Conservation (phyloP, 768 basidiomycete genomes). For the Lactarius hatsudake region DNA sequence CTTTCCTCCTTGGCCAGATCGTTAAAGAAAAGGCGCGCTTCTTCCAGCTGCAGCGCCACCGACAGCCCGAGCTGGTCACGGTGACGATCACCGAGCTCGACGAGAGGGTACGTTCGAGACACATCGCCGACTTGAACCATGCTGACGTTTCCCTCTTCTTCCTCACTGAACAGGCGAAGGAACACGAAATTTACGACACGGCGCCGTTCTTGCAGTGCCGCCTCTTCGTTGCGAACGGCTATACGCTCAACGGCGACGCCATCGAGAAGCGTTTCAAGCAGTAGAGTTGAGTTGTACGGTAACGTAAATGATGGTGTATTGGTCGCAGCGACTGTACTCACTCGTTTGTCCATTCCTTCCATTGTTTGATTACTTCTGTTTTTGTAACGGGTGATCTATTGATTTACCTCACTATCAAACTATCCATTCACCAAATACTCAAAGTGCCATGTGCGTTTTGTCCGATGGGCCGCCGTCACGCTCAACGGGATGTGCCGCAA, state of each 20-base stretch:
- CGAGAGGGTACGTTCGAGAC: slow-evolving; percentile 59
- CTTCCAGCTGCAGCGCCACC: slow-evolving; percentile 70
- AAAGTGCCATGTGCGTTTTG: not conserved
- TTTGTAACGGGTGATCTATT: not conserved
- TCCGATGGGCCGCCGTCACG: not conserved
- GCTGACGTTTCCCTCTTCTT: not conserved
- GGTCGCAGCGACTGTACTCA: not conserved
- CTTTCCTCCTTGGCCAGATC: slow-evolving; percentile 91
- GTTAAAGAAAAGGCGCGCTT: slow-evolving; percentile 90
- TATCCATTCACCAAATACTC: not conserved
- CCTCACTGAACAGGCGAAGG: slow-evolving; percentile 66
- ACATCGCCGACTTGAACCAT: not conserved
- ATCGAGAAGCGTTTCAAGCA: slow-evolving; percentile 74
- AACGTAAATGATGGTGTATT: not conserved
- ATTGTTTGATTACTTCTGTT: not conserved
- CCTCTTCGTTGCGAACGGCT: slow-evolving; percentile 87
- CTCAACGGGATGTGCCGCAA: not conserved
- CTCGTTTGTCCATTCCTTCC: not conserved
- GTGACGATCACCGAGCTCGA: slow-evolving; percentile 84
- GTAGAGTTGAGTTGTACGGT: slow-evolving; percentile 18
- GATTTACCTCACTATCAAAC: not conserved
- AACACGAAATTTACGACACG: slow-evolving; percentile 93
- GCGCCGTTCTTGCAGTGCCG: slow-evolving; percentile 81
- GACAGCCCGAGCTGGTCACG: slow-evolving; percentile 73
- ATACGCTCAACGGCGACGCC: slow-evolving; percentile 58